phyloP scores from a whole-genome alignment of 495 filamentous ascomycete genomes.

The Glarea lozoyensis region DNA sequence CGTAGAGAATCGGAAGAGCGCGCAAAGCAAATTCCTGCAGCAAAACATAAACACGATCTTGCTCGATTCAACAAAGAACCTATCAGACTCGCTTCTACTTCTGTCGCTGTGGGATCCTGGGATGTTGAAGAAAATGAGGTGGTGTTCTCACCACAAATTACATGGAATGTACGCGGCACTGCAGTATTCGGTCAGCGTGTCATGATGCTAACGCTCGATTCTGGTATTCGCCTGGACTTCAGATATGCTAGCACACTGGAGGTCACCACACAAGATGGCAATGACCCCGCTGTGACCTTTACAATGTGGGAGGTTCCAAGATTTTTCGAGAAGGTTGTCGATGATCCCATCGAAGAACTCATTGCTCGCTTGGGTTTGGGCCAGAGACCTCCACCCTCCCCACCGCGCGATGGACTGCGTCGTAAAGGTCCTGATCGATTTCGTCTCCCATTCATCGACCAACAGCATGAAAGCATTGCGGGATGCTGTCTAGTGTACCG shows the following conservation, averaged over 20 bases:
- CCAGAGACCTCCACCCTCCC: conserved; percentile 12
- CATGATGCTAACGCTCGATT: conserved; percentile 24
- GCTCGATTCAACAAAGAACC: conserved; percentile 6
- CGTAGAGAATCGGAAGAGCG: background rate
- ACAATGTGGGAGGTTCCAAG: conserved; percentile 21
- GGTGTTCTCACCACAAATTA: conserved; percentile 36
- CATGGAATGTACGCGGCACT: conserved; percentile 21
- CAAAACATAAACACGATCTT: too few relatives aligned
- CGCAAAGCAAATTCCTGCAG: too few relatives aligned
- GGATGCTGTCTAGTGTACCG: conserved; percentile 24
- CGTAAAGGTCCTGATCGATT: conserved; percentile 23
- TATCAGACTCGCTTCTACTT: conserved; percentile 23
- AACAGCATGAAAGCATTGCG: conserved; percentile 17
- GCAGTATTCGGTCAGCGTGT: conserved; percentile 35
- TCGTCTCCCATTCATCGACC: conserved; percentile 19
- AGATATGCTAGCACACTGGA: conserved; percentile 26
- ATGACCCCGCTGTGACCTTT: conserved; percentile 26
- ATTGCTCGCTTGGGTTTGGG: conserved; percentile 7
- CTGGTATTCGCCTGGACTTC: conserved; percentile 27
- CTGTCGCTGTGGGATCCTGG: conserved; percentile 42
- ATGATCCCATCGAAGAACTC: conserved; percentile 11
- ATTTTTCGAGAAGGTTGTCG: conserved; percentile 15
- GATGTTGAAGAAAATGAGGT: conserved; percentile 29
- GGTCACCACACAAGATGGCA: conserved; percentile 25
- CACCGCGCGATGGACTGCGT: conserved; percentile 10